Conservation (phyloP, 2,329 filamentous ascomycete species). For the Colletotrichum siamense region DNA sequence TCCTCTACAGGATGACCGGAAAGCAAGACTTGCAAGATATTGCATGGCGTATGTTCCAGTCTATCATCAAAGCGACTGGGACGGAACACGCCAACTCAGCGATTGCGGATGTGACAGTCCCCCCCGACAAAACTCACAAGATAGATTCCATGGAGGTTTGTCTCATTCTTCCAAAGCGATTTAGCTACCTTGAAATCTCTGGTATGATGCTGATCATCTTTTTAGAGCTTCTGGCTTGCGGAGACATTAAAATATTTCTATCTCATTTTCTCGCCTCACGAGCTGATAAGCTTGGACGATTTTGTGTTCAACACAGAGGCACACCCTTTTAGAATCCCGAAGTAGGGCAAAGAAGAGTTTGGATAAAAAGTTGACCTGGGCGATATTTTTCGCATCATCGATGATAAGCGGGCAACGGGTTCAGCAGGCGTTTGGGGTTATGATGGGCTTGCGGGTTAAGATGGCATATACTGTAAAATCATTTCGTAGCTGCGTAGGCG, state of each 20-base stretch:
- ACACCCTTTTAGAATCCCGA: slow-evolving; percentile 42
- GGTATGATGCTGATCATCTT: neutral
- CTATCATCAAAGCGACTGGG: slow-evolving; percentile 49
- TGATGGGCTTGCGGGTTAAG: neutral
- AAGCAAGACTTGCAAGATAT: slow-evolving; percentile 51
- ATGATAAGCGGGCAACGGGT: neutral
- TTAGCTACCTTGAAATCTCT: neutral
- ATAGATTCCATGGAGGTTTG: slow-evolving; percentile 44
- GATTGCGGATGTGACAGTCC: slow-evolving; percentile 54
- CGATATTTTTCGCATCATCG: neutral
- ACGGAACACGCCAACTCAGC: slow-evolving; percentile 55
- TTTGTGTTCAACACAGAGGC: slow-evolving; percentile 66
- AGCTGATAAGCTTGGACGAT: slow-evolving; percentile 70
- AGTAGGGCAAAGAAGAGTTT: neutral
- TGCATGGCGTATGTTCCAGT: slow-evolving; percentile 59
- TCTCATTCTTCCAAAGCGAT: neutral
- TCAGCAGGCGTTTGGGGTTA: neutral
- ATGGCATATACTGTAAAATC: neutral
- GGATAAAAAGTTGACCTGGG: neutral
- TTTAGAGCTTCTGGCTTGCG: slow-evolving; percentile 73
- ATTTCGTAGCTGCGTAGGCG: neutral
- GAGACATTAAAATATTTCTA: slow-evolving; percentile 82
- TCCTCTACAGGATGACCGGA: slow-evolving; percentile 59
- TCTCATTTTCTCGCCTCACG: slow-evolving; percentile 70
- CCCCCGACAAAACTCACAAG: slow-evolving; percentile 46